These are phyloP conservation scores for Chaetomium globosum DNA, from an alignment of 2,329 filamentous ascomycete species.

Conservation along the genomic window DNA sequence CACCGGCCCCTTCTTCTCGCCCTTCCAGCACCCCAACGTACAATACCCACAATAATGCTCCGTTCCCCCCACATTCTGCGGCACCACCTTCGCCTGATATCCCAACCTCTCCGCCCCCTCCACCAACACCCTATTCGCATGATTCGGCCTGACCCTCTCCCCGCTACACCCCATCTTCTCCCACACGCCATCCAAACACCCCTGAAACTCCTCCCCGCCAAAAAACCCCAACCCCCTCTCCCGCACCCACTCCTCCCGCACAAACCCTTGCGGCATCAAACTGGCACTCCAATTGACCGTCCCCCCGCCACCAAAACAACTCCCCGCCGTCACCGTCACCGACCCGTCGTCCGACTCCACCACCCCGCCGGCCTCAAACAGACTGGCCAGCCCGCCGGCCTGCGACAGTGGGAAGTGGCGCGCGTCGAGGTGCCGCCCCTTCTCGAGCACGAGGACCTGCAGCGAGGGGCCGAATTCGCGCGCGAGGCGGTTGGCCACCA, in stretches of 20 bases:
- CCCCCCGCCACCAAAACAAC: slow-evolving; percentile 82
- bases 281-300: slow-evolving; percentile 81
- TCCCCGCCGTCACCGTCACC: slow-evolving; percentile 66
- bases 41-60: slow-evolving; percentile 75
- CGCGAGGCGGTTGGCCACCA: slow-evolving; percentile 77
- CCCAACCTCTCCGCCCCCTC: slow-evolving; percentile 75
- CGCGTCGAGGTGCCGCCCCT: slow-evolving; percentile 74
- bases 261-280: slow-evolving; percentile 69
- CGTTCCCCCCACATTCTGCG: slow-evolving; percentile 75
- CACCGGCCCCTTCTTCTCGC: slow-evolving; percentile 76
- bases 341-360: slow-evolving; percentile 59
- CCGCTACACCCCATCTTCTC: slow-evolving; percentile 74
- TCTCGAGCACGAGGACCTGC: slow-evolving; percentile 70
- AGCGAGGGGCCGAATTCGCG: slow-evolving; percentile 64
- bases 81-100: slow-evolving; percentile 68
- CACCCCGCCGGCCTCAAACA: slow-evolving; percentile 71
- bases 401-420: slow-evolving; percentile 75
- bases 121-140: slow-evolving; percentile 69
- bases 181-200: slow-evolving; percentile 78
- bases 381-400: slow-evolving; percentile 58
- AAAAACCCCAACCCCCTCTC: slow-evolving; percentile 70
- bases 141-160: slow-evolving; percentile 70
- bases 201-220: slow-evolving; percentile 71
- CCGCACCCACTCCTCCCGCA: slow-evolving; percentile 79
- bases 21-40: slow-evolving; percentile 62